Evolutionary conservation across 2,329 filamentous ascomycete species (phyloP).

Genomic region (Ophiostoma himal-ulmi): DNA sequence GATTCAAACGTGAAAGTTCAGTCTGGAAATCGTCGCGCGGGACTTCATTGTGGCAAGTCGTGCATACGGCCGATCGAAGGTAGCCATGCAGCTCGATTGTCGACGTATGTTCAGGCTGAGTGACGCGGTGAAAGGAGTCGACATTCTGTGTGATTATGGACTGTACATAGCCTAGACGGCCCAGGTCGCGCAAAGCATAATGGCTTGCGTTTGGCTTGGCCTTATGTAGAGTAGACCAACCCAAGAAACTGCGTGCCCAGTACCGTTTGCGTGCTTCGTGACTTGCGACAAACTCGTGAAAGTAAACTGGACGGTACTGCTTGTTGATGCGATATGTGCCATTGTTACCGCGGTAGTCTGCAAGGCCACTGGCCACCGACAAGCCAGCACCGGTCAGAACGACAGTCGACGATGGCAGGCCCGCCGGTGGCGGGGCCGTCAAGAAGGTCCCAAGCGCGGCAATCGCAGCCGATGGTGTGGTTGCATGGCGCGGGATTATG

Average conservation of each 20-base stretch:
- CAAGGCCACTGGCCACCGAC: constrained; percentile 84
- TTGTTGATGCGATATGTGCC: constrained; percentile 93
- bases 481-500: constrained; percentile 67
- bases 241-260: constrained; percentile 91
- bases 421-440: constrained; percentile 48
- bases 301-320: constrained; percentile 85
- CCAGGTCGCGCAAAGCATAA: constrained; percentile 67
- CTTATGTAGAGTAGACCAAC: constrained; percentile 75
- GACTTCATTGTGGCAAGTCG: constrained; percentile 67
- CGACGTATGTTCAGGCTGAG: constrained; percentile 62
- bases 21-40: constrained; percentile 69
- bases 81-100: constrained; percentile 91
- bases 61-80: constrained; percentile 72
- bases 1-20: constrained; percentile 72
- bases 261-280: constrained; percentile 88
- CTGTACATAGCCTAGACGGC: constrained; percentile 63
- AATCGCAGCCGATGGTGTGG: constrained; percentile 65
- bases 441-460: constrained; percentile 74
- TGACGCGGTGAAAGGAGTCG: constrained; percentile 79
- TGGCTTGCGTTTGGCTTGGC: constrained; percentile 78
- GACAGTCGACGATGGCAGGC: constrained; percentile 44
- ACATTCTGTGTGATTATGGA: constrained; percentile 93
- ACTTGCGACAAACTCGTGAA: constrained; percentile 74
- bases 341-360: constrained; percentile 83
- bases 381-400: constrained; percentile 77